These are phyloP conservation scores for Rhododendron griersonianum DNA, from an alignment of 148 eudicot species.

Conservation along the genomic window DNA sequence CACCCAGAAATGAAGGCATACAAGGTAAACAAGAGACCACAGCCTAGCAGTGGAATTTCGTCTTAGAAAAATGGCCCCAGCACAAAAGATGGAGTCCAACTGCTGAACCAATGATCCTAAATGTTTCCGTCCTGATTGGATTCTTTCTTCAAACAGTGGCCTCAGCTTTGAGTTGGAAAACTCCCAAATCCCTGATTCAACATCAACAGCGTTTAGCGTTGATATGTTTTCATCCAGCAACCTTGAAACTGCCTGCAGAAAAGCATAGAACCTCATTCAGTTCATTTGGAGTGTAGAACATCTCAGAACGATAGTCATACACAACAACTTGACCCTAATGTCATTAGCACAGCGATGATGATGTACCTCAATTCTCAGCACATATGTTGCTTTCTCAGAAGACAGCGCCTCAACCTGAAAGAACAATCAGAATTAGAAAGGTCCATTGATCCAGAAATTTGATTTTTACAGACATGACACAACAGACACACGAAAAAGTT, in stretches of 20 bases:
- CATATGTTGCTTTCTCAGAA: conserved; percentile 83
- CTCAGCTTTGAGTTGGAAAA: conserved; percentile 46
- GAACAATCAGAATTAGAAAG: conserved; percentile 16
- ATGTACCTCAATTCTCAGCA: conserved; percentile 78
- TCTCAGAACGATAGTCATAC: background rate
- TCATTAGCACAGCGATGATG: background rate
- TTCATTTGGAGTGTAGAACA: background rate
- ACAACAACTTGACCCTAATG: background rate
- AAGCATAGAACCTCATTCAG: background rate
- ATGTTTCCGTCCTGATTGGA: conserved; percentile 72
- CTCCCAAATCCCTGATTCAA: conserved; percentile 51
- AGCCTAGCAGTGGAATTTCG: conserved; percentile 70
- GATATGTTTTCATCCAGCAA: conserved; percentile 68
- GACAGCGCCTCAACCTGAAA: conserved; percentile 85
- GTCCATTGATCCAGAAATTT: background rate
- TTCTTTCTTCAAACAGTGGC: conserved; percentile 52
- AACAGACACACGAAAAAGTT: background rate
- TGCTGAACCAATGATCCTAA: conserved; percentile 74
- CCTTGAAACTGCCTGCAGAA: conserved; percentile 67
- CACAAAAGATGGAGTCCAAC: conserved; percentile 69
- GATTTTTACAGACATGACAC: background rate
- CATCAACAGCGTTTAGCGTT: conserved; percentile 25
- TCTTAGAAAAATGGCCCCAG: conserved; percentile 63
- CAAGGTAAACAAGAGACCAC: conserved; percentile 35
- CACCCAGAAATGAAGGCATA: conserved; percentile 30